Evolutionary conservation across 2,329 filamentous ascomycete genomes (phyloP).

Genomic region (Microthyrium microscopicum): DNA sequence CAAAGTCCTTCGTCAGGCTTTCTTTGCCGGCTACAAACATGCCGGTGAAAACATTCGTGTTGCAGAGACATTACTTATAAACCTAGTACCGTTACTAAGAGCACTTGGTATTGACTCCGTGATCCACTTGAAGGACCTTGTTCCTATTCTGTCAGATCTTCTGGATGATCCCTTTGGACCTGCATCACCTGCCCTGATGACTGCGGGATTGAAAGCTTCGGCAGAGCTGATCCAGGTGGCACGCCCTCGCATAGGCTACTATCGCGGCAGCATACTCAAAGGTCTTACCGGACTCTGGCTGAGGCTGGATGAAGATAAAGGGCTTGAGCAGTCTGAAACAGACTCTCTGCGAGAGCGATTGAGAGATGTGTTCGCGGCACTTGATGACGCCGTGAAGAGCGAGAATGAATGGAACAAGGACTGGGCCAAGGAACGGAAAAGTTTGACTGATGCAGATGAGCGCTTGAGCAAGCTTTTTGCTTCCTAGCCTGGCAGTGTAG

Average conservation of each 20-base stretch:
- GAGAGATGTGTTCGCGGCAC: too few relatives aligned
- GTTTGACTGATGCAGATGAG: too few relatives aligned
- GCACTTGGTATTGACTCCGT: constrained; percentile 44
- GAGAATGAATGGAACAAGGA: too few relatives aligned
- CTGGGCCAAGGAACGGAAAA: too few relatives aligned
- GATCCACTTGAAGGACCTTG: constrained; percentile 52
- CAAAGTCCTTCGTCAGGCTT: constrained; percentile 24
- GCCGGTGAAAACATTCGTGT: constrained; percentile 41
- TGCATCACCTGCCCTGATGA: constrained; percentile 35
- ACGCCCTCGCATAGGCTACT: constrained; percentile 51
- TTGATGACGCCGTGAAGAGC: too few relatives aligned
- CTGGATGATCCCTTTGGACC: constrained; percentile 53
- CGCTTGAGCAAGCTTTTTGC: too few relatives aligned
- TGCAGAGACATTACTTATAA: constrained; percentile 37
- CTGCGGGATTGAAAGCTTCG: constrained; percentile 36
- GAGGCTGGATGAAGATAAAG: neutral
- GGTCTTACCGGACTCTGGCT: constrained; percentile 4
- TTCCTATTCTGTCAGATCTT: constrained; percentile 49
- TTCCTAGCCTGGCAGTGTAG: too few relatives aligned
- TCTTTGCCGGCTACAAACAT: constrained; percentile 34
- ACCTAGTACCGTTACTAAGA: constrained; percentile 33
- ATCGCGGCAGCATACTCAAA: constrained; percentile 40
- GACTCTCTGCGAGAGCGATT: too few relatives aligned
- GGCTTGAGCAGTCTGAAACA: too few relatives aligned
- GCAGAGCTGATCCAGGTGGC: constrained; percentile 42